phyloP scores from a whole-genome alignment of 495 filamentous ascomycete genomes.

The Elasticomyces elasticus region DNA sequence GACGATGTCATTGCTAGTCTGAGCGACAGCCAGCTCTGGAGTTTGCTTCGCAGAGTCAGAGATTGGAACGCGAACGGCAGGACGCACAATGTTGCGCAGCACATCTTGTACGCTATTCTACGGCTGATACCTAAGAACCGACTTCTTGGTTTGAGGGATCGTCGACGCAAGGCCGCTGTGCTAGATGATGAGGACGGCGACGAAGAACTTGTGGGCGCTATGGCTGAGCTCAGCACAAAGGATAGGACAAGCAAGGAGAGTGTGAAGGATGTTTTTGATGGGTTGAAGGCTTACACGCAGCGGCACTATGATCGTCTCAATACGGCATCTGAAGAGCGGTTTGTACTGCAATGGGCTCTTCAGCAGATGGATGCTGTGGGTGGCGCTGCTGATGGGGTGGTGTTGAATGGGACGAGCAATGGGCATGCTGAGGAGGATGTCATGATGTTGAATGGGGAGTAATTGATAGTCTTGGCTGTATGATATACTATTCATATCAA shows the following conservation, averaged over 20 bases:
- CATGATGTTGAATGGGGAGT: constrained; percentile 8
- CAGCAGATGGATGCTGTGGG: constrained; percentile 73
- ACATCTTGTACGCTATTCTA: constrained; percentile 70
- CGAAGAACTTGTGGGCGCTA: constrained; percentile 10
- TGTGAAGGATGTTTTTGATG: constrained; percentile 73
- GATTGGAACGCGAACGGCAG: constrained; percentile 97
- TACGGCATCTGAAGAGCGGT: constrained; percentile 87
- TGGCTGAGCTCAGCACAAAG: constrained; percentile 10
- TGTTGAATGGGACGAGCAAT: background rate
- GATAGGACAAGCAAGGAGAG: constrained; percentile 37
- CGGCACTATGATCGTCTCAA: constrained; percentile 80
- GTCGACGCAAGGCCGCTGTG: constrained; percentile 13
- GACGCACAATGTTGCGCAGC: constrained; percentile 75
- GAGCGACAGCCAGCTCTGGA: constrained; percentile 70
- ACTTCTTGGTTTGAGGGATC: constrained; percentile 56
- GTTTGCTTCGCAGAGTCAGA: constrained; percentile 64
- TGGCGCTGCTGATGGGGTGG: constrained; percentile 10
- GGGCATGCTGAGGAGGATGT: constrained; percentile 1
- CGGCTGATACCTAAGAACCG: constrained; percentile 63
- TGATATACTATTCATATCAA: no score
- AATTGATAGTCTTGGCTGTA: background rate
- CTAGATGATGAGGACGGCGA: background rate
- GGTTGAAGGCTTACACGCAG: constrained; percentile 77
- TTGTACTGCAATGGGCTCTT: constrained; percentile 83
- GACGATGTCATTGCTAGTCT: constrained; percentile 75